A percentile compares a stretch with the other conserved stretches of the same genome.
These are phyloP conservation scores for Pyricularia sp. DNA, from an alignment of 2,329 filamentous ascomycete species.

Conservation along the genomic window DNA sequence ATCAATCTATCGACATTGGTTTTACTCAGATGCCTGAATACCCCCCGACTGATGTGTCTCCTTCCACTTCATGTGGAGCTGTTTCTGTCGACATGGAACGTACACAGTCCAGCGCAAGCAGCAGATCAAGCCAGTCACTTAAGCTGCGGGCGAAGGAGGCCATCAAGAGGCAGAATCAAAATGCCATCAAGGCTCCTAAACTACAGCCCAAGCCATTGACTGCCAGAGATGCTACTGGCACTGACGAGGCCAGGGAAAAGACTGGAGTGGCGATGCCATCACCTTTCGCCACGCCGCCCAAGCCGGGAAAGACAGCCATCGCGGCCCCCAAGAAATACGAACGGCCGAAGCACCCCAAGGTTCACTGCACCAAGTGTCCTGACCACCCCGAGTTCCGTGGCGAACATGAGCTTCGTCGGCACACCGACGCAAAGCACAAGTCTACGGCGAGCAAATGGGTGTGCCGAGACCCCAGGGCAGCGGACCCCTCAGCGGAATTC, in stretches of 20 bases:
- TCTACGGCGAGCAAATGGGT: constrained; percentile 40
- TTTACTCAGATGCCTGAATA: not conserved
- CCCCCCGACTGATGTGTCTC: constrained; percentile 4
- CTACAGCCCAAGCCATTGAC: constrained; percentile 31
- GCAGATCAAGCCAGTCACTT: constrained; percentile 30
- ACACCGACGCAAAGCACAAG: constrained; percentile 53
- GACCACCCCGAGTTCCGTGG: constrained; percentile 70
- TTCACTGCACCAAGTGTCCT: constrained; percentile 56
- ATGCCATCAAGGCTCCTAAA: constrained; percentile 18
- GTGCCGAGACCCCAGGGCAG: constrained; percentile 37
- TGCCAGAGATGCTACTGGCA: not conserved
- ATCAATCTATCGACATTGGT: constrained; percentile 2
- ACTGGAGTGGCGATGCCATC: constrained; percentile 10
- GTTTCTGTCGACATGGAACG: constrained; percentile 21
- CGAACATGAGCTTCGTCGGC: constrained; percentile 66
- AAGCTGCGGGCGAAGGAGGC: constrained; percentile 35
- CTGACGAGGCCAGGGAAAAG: constrained; percentile 12
- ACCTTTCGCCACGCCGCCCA: constrained; percentile 10
- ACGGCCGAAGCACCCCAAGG: constrained; percentile 58
- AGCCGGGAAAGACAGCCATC: constrained; percentile 29
- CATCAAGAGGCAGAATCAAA: constrained; percentile 30
- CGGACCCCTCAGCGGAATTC: constrained; percentile 27
- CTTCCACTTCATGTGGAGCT: constrained; percentile 2
- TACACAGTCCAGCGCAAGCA: constrained; percentile 26
- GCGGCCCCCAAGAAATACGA: constrained; percentile 31